Evolutionary conservation across 2,329 filamentous ascomycete species (phyloP).

Genomic region (Neofusicoccum cordaticola): DNA sequence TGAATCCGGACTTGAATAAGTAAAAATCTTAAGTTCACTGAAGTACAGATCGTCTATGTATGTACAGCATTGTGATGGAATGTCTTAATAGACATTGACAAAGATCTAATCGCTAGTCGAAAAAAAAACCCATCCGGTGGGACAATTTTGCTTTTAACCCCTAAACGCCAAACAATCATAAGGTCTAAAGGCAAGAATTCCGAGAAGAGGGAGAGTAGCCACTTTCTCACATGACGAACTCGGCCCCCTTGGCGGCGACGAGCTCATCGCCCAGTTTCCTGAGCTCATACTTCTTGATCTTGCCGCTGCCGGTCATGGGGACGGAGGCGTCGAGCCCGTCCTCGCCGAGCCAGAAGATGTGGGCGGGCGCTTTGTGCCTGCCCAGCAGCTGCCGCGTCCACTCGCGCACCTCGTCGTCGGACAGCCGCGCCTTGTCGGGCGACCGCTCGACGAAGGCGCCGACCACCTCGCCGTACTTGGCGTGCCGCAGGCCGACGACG

Average conservation of each 20-base stretch:
- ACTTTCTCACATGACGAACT: neutral
- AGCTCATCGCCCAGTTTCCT: slow-evolving; percentile 1
- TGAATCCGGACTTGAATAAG: neutral
- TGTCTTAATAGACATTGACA: neutral
- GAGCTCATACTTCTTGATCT: slow-evolving; percentile 44
- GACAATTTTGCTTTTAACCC: slow-evolving; percentile 2
- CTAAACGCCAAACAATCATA: neutral
- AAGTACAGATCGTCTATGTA: too few species aligned
- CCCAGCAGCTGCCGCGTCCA: slow-evolving; percentile 40
- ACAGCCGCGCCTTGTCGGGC: slow-evolving; percentile 23
- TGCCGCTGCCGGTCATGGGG: slow-evolving; percentile 45
- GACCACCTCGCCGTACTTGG: slow-evolving; percentile 72
- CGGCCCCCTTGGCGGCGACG: neutral
- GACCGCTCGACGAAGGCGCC: slow-evolving; percentile 56
- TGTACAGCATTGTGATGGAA: too few species aligned
- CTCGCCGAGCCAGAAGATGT: slow-evolving; percentile 73
- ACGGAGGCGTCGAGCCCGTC: slow-evolving; percentile 34
- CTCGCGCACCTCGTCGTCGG: slow-evolving; percentile 32
- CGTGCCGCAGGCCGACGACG: slow-evolving; percentile 67
- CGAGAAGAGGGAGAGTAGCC: neutral
- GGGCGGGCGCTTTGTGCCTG: slow-evolving; percentile 56
- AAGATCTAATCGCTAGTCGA: neutral
- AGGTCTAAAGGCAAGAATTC: neutral
- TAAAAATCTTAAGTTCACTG: neutral
- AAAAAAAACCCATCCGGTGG: neutral